Evolutionary conservation across 176 grass and related monocot genomes (phyloP), one percentile per base, ranked within the genome.

Genomic region (Cenchrus purpureus): DNA sequence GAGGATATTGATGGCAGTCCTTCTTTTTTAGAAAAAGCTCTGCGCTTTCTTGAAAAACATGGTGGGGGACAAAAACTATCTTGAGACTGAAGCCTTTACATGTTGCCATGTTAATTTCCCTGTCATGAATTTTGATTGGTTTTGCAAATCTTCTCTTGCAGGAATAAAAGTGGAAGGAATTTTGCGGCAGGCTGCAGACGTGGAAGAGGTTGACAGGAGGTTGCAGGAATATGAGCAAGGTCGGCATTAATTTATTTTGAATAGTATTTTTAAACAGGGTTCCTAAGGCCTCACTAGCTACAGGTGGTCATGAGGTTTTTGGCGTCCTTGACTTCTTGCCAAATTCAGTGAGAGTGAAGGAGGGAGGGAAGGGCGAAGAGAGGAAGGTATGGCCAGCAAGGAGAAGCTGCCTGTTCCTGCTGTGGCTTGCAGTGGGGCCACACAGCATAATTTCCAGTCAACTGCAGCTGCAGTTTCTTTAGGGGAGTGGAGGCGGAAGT

Each of bases 141-240:
- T 50, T n/a, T 74, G 73, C 64, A 60, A 82, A 91, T 82, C 10
- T 89, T 83, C 44, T 87, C 15, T 90, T 81, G 63, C 79, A 99
- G 97, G 97, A 81, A 91, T 90, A 90, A 99, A 92, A 51, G 92
- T 97, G 50, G 97, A 99, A 87, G 97, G 97, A 72, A 94, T 99
- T 78, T 88, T 99, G 82, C 90, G 97, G 20, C 97, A 99, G 88
- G 87, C 97, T 82, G 97, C 97, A 54, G 97, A 99, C 85, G 97
- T 99, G 72, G 97, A 99, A 83, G 97, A 99, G 87, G 94, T 99
- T 59, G 92, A 97, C 87, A 43, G 68, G 86, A 97, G 97, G 82
- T 76, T 99, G 64, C 88, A 92, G 67, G 97, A 97, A 85, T 99
- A 97, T 78, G 97, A 99, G 74, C 92, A 99, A 97, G 97, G 97